Conservation (phyloP, 805 yeast genomes). For the Yamadazyma nakazawae region DNA sequence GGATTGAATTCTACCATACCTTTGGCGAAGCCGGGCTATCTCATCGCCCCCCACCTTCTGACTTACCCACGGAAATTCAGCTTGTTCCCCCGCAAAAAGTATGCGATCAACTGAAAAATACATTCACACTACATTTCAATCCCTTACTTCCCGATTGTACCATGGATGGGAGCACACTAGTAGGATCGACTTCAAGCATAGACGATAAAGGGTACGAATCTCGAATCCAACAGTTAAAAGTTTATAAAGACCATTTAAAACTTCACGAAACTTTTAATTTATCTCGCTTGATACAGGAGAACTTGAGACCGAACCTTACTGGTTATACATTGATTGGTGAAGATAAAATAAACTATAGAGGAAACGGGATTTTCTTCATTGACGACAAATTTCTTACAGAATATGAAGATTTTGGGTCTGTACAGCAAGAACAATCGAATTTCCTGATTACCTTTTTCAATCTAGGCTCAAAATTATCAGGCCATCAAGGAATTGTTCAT, state of each 20-base stretch:
- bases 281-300: slow-evolving; percentile 21
- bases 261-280: slow-evolving; percentile 11
- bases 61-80: slow-evolving; percentile 1
- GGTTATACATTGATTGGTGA: slow-evolving; percentile 33
- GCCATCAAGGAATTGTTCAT: slow-evolving; percentile 41
- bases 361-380: slow-evolving; percentile 30
- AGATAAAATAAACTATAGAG: slow-evolving; percentile 32
- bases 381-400: slow-evolving; percentile 27
- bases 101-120: slow-evolving; percentile 1
- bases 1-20: not conserved
- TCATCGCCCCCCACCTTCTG: not conserved
- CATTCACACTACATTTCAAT: not conserved
- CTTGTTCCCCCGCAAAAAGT: slow-evolving; percentile 1
- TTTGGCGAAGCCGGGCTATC: not conserved
- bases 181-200: not conserved
- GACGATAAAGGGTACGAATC: slow-evolving; percentile 1
- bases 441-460: slow-evolving; percentile 37
- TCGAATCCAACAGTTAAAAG: slow-evolving; percentile 3
- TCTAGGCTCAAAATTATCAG: slow-evolving; percentile 35
- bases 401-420: slow-evolving; percentile 22
- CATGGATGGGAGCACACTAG: slow-evolving; percentile 5
- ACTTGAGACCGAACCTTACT: slow-evolving; percentile 33
- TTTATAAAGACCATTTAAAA: slow-evolving; percentile 2
- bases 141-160: not conserved
- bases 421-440: slow-evolving; percentile 21